Base-by-base conservation (phyloP, 139 green algal species). In the Diplosphaera chodatii region DNA sequence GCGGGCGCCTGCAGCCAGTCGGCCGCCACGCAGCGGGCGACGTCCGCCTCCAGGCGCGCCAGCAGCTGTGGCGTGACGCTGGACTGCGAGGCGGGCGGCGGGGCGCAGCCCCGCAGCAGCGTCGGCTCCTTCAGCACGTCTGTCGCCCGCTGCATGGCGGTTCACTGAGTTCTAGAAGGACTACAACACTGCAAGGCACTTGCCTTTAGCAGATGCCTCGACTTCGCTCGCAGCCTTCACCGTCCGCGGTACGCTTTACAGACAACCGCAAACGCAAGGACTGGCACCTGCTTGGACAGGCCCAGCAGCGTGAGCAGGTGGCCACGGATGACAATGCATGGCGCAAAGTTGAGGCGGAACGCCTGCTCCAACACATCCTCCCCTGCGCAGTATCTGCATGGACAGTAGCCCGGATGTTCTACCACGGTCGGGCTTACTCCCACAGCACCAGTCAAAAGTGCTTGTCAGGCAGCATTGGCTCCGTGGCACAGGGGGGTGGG, bases 311-410 rank as follows among this genome's bases (percentile, higher is more conserved):
- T 13, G 31, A 84, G 70, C n/a, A 88, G 75, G 75, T 94, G 72
- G 15, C 81, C 81, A 1, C 89, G 73, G 67, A 91, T 41, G 23
- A 95, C 72, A 34, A 91, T 83, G 80, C 88, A 94, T 13, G 89
- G 87, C 13, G 87, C 83, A 48, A 93, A 87, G 77, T 94, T 79
- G 16, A 86, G 74, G 6, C 78, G 68, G 8, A 73, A 79, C 6
- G 73, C 76, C 1, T 96, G 65, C n/a, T 77, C 41, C 27, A 96
- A 71, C 1, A 94, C 23, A 63, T 92, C 83, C 27, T 84, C 80
- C 10, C 90, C 91, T 59, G 63, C 34, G 8, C 33, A 23, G 30
- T 79, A 79, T 41, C 74, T 79, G 68, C 64, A 33, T 59, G 37
- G 8, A 48, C 37, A 48, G n/a, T n/a, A n/a, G n/a, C n/a, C n/a